Evolutionary conservation across 495 filamentous ascomycete genomes (phyloP).

Genomic region (Penicillium chermesinum): DNA sequence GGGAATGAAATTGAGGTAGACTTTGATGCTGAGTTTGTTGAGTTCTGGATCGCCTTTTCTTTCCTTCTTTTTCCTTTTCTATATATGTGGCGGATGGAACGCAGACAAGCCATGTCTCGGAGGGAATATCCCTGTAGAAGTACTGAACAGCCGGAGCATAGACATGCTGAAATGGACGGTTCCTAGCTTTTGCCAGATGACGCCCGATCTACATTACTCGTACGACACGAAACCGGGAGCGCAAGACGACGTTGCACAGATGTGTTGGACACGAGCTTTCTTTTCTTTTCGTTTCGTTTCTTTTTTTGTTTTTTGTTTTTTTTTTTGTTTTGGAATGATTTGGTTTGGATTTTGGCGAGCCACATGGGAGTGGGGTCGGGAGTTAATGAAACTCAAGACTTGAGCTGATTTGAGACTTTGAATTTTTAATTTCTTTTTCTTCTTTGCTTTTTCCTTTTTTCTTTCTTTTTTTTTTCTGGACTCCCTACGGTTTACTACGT

Average conservation of each 20-base stretch:
- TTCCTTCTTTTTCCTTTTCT: too few species aligned
- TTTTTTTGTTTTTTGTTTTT: too few species aligned
- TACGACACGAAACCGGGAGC: constrained; percentile 7
- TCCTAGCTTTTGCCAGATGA: too few species aligned
- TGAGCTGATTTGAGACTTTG: neutral
- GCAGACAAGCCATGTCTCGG: constrained; percentile 9
- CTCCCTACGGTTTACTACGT: neutral
- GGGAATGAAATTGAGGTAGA: too few species aligned
- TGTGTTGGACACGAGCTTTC: constrained; percentile 11
- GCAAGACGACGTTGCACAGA: constrained; percentile 5
- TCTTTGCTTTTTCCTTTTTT: neutral
- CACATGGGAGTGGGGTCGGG: constrained; percentile 10
- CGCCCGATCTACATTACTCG: constrained; percentile 8
- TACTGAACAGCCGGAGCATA: too few species aligned
- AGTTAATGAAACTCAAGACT: neutral
- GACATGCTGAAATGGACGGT: too few species aligned
- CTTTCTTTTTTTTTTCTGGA: neutral
- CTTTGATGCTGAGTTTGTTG: too few species aligned
- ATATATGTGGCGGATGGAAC: too few species aligned
- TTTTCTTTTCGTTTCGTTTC: too few species aligned
- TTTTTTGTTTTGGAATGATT: too few species aligned
- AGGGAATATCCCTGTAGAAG: constrained; percentile 4
- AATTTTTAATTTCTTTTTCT: neutral
- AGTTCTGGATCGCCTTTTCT: too few species aligned
- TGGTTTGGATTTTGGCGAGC: too few species aligned